phyloP scores from a whole-genome alignment of 1,139 yeast species.

The Yamadazyma friedrichii region DNA sequence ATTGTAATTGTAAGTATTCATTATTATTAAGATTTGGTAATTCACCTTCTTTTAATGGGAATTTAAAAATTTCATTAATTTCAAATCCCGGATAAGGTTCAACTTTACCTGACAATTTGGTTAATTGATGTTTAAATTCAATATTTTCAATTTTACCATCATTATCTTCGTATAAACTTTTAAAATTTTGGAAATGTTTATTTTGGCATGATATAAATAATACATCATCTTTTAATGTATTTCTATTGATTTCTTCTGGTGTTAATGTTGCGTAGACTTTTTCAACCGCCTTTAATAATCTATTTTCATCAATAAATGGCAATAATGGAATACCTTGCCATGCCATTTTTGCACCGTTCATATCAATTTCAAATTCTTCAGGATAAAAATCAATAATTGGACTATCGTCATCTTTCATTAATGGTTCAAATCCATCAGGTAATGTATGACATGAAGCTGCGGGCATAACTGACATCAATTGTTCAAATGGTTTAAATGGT shows the following conservation, averaged over 20 bases:
- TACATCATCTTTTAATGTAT: constrained; percentile 63
- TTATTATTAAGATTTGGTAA: constrained; percentile 58
- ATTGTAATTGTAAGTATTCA: constrained; percentile 56
- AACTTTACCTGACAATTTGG: constrained; percentile 71
- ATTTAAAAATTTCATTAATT: constrained; percentile 46
- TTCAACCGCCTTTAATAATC: constrained; percentile 66
- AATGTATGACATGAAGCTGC: constrained; percentile 93
- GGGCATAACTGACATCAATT: constrained; percentile 95
- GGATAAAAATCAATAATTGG: constrained; percentile 93
- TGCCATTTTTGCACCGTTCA: constrained; percentile 92
- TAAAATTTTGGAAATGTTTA: constrained; percentile 41
- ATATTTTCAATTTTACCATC: constrained; percentile 28
- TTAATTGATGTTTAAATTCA: constrained; percentile 44
- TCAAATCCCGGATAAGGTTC: constrained; percentile 42
- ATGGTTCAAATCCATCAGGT: constrained; percentile 77
- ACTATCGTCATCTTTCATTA: constrained; percentile 79
- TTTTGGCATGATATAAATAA: constrained; percentile 59
- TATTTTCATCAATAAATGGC: constrained; percentile 85
- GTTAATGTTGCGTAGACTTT: constrained; percentile 63
- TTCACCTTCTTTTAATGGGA: constrained; percentile 61
- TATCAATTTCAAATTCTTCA: constrained; percentile 81
- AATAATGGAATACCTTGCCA: constrained; percentile 94
- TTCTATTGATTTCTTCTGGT: constrained; percentile 68
- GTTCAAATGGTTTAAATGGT: constrained; percentile 94
- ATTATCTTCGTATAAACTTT: constrained; percentile 31